Conservation (phyloP, 1,139 yeast species). For the Yamadazyma sp. region DNA sequence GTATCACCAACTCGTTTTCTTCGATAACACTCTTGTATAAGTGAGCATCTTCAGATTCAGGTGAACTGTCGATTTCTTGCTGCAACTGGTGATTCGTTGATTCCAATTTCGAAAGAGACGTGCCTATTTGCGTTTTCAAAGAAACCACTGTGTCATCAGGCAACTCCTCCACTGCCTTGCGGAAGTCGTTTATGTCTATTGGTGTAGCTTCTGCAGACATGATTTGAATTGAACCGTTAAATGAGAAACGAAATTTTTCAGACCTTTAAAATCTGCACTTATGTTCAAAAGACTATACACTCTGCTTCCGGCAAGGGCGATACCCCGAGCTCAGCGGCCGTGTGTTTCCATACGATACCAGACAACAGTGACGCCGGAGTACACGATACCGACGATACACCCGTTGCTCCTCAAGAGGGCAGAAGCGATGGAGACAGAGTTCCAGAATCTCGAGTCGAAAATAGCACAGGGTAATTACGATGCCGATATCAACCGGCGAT, state of each 20-base stretch:
- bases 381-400: slow-evolving; percentile 37
- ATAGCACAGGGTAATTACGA: slow-evolving; percentile 53
- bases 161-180: slow-evolving; percentile 32
- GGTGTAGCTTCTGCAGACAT: slow-evolving; percentile 14
- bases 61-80: slow-evolving; percentile 23
- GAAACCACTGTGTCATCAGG: slow-evolving; percentile 30
- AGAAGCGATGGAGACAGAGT: slow-evolving; percentile 49
- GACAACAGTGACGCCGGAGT: neutral
- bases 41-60: slow-evolving; percentile 21
- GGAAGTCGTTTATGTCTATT: slow-evolving; percentile 29
- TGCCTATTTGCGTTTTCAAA: slow-evolving; percentile 25
- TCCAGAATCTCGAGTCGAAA: slow-evolving; percentile 45
- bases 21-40: slow-evolving; percentile 31
- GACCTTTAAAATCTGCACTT: neutral
- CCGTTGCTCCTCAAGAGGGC: slow-evolving; percentile 69
- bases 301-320: no score
- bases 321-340: no score
- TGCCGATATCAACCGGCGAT: slow-evolving; percentile 54
- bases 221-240: neutral
- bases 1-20: slow-evolving; percentile 35
- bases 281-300: neutral
- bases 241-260: neutral
- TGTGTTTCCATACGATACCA: slow-evolving; percentile 4
- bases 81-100: slow-evolving; percentile 32
- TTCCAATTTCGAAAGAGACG: slow-evolving; percentile 28